These are phyloP conservation scores for Lepidium africanum DNA, from an alignment of 345 rosid species.

Conservation along the genomic window DNA sequence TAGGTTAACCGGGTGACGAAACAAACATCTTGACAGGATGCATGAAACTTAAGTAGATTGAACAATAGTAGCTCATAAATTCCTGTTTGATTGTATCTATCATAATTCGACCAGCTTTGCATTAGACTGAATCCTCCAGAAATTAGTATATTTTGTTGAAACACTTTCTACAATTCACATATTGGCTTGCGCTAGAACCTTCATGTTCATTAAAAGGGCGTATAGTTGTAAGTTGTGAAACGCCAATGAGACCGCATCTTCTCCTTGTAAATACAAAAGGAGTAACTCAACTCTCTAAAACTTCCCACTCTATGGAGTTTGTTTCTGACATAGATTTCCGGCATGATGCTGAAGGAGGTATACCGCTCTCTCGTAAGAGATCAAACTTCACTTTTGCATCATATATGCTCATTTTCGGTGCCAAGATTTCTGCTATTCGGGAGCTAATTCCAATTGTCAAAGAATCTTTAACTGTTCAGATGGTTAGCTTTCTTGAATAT, in stretches of 20 bases:
- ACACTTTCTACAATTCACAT: background rate
- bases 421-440: conserved; percentile 61
- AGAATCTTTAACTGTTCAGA: conserved; percentile 53
- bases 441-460: conserved; percentile 66
- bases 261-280: conserved; percentile 2
- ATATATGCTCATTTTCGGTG: conserved; percentile 79
- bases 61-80: background rate
- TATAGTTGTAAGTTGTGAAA: background rate
- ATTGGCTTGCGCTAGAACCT: background rate
- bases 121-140: background rate
- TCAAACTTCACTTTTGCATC: conserved; percentile 82
- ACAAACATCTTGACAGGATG: background rate
- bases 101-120: background rate
- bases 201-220: background rate
- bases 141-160: background rate
- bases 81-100: background rate
- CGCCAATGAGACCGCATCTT: background rate
- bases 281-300: background rate
- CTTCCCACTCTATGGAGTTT: conserved; percentile 2
- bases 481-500: conserved; percentile 34
- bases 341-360: conserved; percentile 49
- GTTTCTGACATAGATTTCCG: conserved; percentile 12
- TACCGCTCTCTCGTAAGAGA: conserved; percentile 72
- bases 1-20: background rate
- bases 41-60: background rate